Percentiles rank a stretch among this genome's conserved stretches.
Conservation (phyloP, 371 early-diverging fungal species). For the Nosema granulosis region DNA sequence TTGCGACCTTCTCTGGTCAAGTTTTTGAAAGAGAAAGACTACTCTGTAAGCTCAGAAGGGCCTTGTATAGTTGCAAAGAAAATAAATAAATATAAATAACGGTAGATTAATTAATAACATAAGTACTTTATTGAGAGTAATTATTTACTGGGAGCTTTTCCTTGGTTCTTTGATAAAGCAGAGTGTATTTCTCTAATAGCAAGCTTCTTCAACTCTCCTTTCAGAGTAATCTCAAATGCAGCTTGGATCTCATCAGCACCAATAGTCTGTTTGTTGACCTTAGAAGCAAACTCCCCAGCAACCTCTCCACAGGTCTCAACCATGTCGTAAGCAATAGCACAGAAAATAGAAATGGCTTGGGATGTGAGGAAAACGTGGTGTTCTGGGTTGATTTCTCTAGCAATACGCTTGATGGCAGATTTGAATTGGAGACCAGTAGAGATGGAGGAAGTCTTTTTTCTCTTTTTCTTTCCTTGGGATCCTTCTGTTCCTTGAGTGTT, state of each 20-base stretch:
- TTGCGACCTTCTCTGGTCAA: constrained; percentile 14
- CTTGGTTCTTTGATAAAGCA: constrained; percentile 58
- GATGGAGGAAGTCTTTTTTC: constrained; percentile 48
- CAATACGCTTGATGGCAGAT: constrained; percentile 59
- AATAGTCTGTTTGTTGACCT: constrained; percentile 66
- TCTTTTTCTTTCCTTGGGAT: constrained; percentile 32
- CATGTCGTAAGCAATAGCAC: constrained; percentile 63
- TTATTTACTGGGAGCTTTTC: constrained; percentile 62
- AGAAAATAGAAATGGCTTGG: constrained; percentile 61
- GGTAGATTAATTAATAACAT: neutral
- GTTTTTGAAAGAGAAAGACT: constrained; percentile 1
- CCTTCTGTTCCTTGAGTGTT: neutral
- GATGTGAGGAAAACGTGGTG: constrained; percentile 25
- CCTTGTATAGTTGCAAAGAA: neutral
- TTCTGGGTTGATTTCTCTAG: constrained; percentile 48
- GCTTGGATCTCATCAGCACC: constrained; percentile 65
- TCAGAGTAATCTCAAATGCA: constrained; percentile 60
- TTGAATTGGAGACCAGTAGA: constrained; percentile 53
- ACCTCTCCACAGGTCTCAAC: constrained; percentile 51
- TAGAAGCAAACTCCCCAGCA: constrained; percentile 61
- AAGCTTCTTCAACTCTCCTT: constrained; percentile 63
- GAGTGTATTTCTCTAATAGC: constrained; percentile 65
- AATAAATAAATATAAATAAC: neutral
- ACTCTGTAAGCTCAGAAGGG: neutral
- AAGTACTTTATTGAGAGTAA: neutral